These are phyloP conservation scores for Backusella mclennaniae DNA, from an alignment of 192 early-diverging fungal species.

Conservation along the genomic window DNA sequence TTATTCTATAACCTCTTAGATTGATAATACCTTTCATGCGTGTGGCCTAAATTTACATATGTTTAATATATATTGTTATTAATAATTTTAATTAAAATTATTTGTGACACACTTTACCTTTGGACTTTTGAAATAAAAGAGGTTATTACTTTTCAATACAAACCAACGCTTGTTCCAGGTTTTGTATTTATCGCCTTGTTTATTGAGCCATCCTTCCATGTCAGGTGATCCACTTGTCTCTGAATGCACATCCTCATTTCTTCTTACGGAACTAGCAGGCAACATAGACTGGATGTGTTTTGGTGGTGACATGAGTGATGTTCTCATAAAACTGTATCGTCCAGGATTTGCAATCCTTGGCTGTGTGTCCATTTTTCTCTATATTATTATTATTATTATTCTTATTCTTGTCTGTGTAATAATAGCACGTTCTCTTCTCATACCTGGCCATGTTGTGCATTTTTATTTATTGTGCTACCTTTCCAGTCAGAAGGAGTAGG, in stretches of 20 bases:
- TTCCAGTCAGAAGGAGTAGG: neutral
- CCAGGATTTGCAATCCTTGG: neutral
- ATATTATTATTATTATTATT: neutral
- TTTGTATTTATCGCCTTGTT: slow-evolving; percentile 55
- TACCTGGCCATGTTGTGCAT: neutral
- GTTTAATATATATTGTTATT: neutral
- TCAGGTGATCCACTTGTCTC: slow-evolving; percentile 31
- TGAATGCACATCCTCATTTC: neutral
- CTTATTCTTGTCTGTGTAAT: neutral
- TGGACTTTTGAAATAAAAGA: slow-evolving; percentile 58
- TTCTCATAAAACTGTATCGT: slow-evolving; percentile 12
- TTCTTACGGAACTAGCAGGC: neutral
- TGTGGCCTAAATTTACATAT: slow-evolving; percentile 13
- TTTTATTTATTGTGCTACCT: slow-evolving; percentile 1
- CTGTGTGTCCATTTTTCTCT: neutral
- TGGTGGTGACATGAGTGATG: neutral
- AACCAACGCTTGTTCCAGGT: slow-evolving; percentile 61
- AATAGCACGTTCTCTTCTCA: neutral
- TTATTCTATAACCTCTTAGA: slow-evolving; percentile 52
- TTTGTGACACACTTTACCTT: neutral
- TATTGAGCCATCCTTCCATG: slow-evolving; percentile 55
- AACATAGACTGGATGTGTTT: neutral
- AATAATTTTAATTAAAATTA: neutral
- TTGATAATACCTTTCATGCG: slow-evolving; percentile 56
- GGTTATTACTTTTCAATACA: slow-evolving; percentile 50